Percentiles rank a stretch among this genome's conserved stretches.
Evolutionary conservation across 345 rosid genomes (phyloP).

Genomic region (Stellera chamaejasme): DNA sequence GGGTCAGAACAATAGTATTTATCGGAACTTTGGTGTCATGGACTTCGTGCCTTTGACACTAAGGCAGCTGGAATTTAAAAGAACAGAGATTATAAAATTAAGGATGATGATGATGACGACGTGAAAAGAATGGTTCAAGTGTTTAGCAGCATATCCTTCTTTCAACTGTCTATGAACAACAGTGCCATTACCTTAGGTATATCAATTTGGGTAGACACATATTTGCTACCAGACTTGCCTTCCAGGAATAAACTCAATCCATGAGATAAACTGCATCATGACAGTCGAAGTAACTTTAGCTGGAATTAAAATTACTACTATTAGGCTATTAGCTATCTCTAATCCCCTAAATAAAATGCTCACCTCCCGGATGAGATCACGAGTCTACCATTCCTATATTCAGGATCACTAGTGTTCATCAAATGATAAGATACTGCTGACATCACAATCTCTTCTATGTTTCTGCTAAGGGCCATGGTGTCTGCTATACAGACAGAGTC

Average conservation of each 20-base stretch:
- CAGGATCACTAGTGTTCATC: conserved; percentile 70
- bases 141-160: neutral
- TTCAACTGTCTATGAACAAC: neutral
- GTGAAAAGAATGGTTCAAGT: neutral
- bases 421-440: conserved; percentile 88
- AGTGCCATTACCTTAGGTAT: conserved; percentile 24
- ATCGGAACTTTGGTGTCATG: too few relatives aligned
- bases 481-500: conserved; percentile 62
- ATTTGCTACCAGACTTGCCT: conserved; percentile 41
- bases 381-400: conserved; percentile 83
- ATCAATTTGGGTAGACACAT: conserved; percentile 36
- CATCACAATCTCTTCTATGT: conserved; percentile 85
- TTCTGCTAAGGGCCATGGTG: conserved; percentile 60
- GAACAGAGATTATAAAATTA: too few relatives aligned
- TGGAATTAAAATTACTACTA: neutral
- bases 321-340: neutral
- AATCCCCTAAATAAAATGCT: neutral
- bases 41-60: too few relatives aligned
- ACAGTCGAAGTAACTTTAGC: conserved; percentile 6
- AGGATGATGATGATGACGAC: too few relatives aligned
- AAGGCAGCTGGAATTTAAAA: too few relatives aligned
- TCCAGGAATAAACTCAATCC: conserved; percentile 80
- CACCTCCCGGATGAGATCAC: conserved; percentile 74
- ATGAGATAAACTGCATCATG: conserved; percentile 61
- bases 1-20: too few relatives aligned